Conservation (phyloP, 495 filamentous ascomycete species). For the Bathelium albidoporum region DNA sequence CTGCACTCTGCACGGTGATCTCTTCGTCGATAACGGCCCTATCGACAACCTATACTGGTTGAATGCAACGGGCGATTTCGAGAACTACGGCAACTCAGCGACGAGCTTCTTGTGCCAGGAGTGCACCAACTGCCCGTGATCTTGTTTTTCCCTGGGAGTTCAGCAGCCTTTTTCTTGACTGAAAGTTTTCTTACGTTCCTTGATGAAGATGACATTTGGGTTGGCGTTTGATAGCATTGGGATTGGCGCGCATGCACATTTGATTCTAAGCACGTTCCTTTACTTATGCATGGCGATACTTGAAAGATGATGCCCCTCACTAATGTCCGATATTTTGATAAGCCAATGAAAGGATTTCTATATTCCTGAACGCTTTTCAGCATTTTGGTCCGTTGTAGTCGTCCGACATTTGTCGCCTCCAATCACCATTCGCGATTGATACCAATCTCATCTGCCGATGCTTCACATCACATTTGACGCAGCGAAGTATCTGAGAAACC, state of each 20-base stretch:
- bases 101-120: neutral
- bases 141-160: neutral
- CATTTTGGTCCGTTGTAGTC: too few relatives aligned
- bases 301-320: too few relatives aligned
- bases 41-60: neutral
- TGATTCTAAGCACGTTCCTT: neutral
- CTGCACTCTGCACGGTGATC: neutral
- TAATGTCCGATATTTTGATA: too few relatives aligned
- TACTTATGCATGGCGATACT: neutral
- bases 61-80: neutral
- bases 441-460: neutral
- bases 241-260: neutral
- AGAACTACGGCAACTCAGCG: conserved; percentile 1
- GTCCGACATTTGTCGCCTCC: too few relatives aligned
- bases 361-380: too few relatives aligned
- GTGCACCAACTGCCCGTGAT: neutral
- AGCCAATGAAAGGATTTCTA: too few relatives aligned
- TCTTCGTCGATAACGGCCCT: neutral
- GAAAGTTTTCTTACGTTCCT: neutral
- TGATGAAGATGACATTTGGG: neutral
- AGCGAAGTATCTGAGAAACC: too few relatives aligned
- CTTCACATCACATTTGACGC: too few relatives aligned
- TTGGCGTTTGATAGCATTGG: neutral
- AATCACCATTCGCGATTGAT: neutral
- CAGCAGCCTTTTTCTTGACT: neutral